phyloP scores from a whole-genome alignment of 306 rosid species.

The Vigna trinervia region DNA sequence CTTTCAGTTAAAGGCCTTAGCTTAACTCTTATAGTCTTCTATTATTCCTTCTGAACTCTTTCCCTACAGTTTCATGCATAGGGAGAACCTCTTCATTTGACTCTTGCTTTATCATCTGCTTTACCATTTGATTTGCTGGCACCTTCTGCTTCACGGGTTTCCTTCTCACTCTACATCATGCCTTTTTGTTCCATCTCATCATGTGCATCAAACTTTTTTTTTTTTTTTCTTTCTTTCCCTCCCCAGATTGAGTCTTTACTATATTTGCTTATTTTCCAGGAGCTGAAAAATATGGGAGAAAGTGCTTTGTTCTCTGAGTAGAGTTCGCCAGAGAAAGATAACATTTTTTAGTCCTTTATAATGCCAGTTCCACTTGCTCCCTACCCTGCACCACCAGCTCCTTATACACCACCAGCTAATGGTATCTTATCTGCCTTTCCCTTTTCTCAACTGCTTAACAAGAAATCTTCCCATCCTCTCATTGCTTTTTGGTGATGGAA shows the following conservation, averaged over 20 bases:
- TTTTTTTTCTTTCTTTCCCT: not conserved
- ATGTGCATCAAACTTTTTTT: slow-evolving; percentile 8
- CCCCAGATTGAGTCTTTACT: slow-evolving; percentile 35
- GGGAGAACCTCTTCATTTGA: slow-evolving; percentile 36
- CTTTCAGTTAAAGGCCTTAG: slow-evolving; percentile 22
- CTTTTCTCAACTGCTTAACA: slow-evolving; percentile 37
- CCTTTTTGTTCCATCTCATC: slow-evolving; percentile 30
- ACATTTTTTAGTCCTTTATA: slow-evolving; percentile 47
- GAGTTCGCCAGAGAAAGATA: slow-evolving; percentile 56
- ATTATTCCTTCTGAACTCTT: slow-evolving; percentile 46
- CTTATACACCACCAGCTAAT: slow-evolving; percentile 79
- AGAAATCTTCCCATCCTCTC: slow-evolving; percentile 38
- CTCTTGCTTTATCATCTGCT: slow-evolving; percentile 43
- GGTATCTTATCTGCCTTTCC: slow-evolving; percentile 61
- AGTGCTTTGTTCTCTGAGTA: slow-evolving; percentile 46
- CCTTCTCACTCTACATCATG: slow-evolving; percentile 34
- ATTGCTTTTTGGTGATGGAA: slow-evolving; percentile 27
- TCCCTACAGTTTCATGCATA: slow-evolving; percentile 40
- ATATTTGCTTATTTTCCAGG: slow-evolving; percentile 52
- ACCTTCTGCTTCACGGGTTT: slow-evolving; percentile 43
- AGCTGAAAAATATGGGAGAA: slow-evolving; percentile 52
- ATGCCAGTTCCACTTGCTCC: slow-evolving; percentile 99
- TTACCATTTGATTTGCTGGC: slow-evolving; percentile 34
- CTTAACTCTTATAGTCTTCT: slow-evolving; percentile 12
- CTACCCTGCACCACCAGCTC: slow-evolving; percentile 83